phyloP scores from a whole-genome alignment of 352 stramenopile genomes.

The Phytophthora sojae region DNA sequence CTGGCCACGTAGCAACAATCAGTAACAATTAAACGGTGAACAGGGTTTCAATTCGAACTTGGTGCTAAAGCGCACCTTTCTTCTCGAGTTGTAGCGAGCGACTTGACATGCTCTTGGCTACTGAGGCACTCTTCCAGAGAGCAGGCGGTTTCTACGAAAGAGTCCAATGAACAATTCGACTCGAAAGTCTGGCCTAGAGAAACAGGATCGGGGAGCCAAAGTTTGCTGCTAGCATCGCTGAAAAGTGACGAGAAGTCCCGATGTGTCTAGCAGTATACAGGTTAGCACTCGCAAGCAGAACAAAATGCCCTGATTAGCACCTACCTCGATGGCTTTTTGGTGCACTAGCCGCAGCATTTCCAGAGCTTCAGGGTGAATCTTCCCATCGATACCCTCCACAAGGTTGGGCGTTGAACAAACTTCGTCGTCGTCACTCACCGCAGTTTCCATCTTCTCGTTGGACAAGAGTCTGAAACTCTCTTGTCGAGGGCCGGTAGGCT shows the following conservation, averaged over 20 bases:
- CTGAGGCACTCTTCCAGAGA: constrained; percentile 21
- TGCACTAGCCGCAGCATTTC: constrained; percentile 23
- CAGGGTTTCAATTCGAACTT: neutral
- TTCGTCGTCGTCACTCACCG: neutral
- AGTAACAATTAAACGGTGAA: neutral
- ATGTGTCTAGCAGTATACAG: neutral
- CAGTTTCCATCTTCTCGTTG: neutral
- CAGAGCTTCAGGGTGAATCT: constrained; percentile 2
- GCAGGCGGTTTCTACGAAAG: constrained; percentile 12
- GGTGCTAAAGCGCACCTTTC: constrained; percentile 23
- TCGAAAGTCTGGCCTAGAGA: neutral
- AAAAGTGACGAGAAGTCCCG: constrained; percentile 5
- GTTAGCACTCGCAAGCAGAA: neutral
- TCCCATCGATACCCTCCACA: neutral
- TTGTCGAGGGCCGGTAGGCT: neutral
- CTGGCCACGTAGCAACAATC: constrained; percentile 5
- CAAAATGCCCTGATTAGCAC: neutral
- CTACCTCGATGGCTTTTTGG: constrained; percentile 12
- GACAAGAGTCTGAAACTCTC: neutral
- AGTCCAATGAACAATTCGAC: constrained; percentile 7
- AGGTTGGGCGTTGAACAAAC: neutral
- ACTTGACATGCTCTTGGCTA: constrained; percentile 7
- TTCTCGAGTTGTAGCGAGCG: constrained; percentile 22
- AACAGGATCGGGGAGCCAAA: constrained; percentile 11
- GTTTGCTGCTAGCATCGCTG: neutral